A percentile compares a stretch with the other conserved stretches of the same genome.
These are phyloP conservation scores for Ceratobasidium sp. DNA, from an alignment of 1,284 basidiomycete species.

Conservation along the genomic window DNA sequence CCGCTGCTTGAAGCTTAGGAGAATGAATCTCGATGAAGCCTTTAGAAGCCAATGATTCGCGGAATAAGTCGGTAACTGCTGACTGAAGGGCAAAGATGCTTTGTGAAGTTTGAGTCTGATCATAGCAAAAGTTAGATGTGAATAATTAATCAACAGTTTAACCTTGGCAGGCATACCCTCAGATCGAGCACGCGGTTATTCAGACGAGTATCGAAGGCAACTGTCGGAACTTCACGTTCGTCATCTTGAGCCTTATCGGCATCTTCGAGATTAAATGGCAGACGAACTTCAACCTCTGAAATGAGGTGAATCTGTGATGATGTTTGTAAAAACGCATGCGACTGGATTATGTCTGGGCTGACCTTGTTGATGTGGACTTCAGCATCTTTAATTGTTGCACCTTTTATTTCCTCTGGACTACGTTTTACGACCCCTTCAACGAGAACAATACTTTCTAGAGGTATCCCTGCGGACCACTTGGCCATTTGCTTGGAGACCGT, in stretches of 20 bases:
- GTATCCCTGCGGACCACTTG: constrained; percentile 87
- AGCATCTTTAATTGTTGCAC: constrained; percentile 87
- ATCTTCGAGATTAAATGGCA: constrained; percentile 96
- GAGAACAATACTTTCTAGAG: constrained; percentile 91
- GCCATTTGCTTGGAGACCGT: constrained; percentile 98
- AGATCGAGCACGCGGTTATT: constrained; percentile 97
- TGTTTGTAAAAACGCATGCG: constrained; percentile 15
- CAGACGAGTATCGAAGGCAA: constrained; percentile 91
- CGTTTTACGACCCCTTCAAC: constrained; percentile 87
- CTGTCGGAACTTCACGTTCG: constrained; percentile 63
- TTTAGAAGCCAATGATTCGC: constrained; percentile 80
- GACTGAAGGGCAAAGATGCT: constrained; percentile 95
- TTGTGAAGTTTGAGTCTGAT: constrained; percentile 80
- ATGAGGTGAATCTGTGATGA: constrained; percentile 82
- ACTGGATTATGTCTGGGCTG: constrained; percentile 47
- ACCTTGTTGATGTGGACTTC: constrained; percentile 91
- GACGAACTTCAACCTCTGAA: constrained; percentile 77
- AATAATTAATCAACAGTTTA: constrained; percentile 5
- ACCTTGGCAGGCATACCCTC: constrained; percentile 67
- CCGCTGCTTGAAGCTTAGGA: constrained; percentile 96
- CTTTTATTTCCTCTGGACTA: constrained; percentile 90
- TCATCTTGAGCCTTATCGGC: constrained; percentile 76
- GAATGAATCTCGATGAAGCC: constrained; percentile 97
- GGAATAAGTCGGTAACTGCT: constrained; percentile 86
- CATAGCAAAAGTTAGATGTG: constrained; percentile 33